Evolutionary conservation across 306 rosid genomes (phyloP).

Genomic region (Mimosa pudica): DNA sequence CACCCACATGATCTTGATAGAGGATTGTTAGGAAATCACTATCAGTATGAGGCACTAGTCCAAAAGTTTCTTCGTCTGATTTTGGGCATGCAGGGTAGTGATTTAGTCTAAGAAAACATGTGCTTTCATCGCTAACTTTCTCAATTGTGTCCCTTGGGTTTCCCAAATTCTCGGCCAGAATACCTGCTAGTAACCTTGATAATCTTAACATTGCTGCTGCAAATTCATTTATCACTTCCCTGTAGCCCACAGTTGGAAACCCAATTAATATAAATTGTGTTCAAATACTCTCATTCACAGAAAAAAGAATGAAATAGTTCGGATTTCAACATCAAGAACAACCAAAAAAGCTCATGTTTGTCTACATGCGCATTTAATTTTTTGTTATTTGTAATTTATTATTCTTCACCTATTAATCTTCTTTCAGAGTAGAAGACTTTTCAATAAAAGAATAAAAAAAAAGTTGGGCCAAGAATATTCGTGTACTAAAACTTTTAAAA

Average conservation of each 20-base stretch:
- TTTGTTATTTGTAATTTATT: not conserved
- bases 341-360: not conserved
- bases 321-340: not conserved
- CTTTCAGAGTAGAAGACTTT: not conserved
- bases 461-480: not conserved
- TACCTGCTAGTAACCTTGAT: slow-evolving; percentile 63
- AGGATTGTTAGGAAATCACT: slow-evolving; percentile 91
- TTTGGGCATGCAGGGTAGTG: slow-evolving; percentile 77
- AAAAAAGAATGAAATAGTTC: not conserved
- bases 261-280: slow-evolving; percentile 33
- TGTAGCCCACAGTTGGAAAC: slow-evolving; percentile 39
- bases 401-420: not conserved
- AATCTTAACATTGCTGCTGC: slow-evolving; percentile 74
- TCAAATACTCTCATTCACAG: slow-evolving; percentile 1
- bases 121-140: slow-evolving; percentile 67
- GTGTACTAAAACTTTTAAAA: not conserved
- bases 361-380: not conserved
- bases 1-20: slow-evolving; percentile 83
- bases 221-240: slow-evolving; percentile 75
- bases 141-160: slow-evolving; percentile 50
- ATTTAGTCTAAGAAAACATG: slow-evolving; percentile 83
- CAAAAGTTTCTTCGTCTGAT: slow-evolving; percentile 56
- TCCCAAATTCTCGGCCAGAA: slow-evolving; percentile 70
- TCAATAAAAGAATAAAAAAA: not conserved
- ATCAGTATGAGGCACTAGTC: slow-evolving; percentile 91